These are phyloP conservation scores for Cytospora mali DNA, from an alignment of 2,329 filamentous ascomycete species.

Conservation along the genomic window DNA sequence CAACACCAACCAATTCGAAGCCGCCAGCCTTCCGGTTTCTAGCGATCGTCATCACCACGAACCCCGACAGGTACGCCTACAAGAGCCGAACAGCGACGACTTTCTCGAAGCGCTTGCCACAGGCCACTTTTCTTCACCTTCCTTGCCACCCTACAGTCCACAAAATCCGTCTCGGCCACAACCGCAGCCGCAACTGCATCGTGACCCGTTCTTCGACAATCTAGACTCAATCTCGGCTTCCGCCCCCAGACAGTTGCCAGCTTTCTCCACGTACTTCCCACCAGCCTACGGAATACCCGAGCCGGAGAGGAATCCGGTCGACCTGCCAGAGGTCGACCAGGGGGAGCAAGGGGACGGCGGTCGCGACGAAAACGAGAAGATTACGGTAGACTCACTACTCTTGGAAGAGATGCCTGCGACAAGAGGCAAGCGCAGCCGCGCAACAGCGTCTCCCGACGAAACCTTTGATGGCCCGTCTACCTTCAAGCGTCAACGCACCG, in stretches of 20 bases:
- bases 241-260: not conserved
- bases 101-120: constrained; percentile 30
- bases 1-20: not conserved
- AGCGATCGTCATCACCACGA: not conserved
- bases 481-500: constrained; percentile 16
- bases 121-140: constrained; percentile 37
- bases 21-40: not conserved
- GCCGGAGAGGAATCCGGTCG: not conserved
- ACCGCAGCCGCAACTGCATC: not conserved
- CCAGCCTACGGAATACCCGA: not conserved
- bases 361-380: constrained; percentile 5
- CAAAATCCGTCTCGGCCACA: constrained; percentile 16
- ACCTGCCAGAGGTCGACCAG: not conserved
- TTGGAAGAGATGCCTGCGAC: constrained; percentile 25
- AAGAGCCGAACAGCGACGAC: constrained; percentile 31
- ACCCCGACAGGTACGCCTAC: not conserved
- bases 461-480: constrained; percentile 19
- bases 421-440: constrained; percentile 29
- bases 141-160: constrained; percentile 33
- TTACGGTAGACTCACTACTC: not conserved
- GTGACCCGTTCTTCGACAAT: not conserved
- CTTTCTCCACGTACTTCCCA: not conserved
- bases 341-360: constrained; percentile 7
- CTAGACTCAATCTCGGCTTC: not conserved
- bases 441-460: constrained; percentile 10